Evolutionary conservation across 1,139 yeast genomes (phyloP), one percentile per base, ranked within the genome.

Genomic region (Kodamaea suecica): DNA sequence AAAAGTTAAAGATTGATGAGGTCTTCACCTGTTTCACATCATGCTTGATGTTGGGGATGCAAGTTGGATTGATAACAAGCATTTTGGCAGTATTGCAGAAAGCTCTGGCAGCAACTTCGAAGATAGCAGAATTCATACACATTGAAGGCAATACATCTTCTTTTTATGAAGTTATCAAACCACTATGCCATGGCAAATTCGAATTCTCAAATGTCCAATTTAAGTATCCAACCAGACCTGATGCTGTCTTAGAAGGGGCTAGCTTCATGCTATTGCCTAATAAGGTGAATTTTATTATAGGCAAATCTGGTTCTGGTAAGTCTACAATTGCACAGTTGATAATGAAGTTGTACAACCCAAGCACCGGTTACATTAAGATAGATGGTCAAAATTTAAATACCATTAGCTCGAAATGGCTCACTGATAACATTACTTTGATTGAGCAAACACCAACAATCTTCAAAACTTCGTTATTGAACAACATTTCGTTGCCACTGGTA

Each of bases 291-390:
- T 90, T 76, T 48, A 57, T 92, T 2, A 73, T 92, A 32, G 98
- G 98, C 0, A 70, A 72, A 41, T 87, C 97, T 0, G 98, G 98
- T 0, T 80, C 92, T 0, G 98, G 98, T 0, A 92, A 92, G 54
- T 87, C 97, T 0, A 84, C 97, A 0, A 44, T 92, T 8, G 76
- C 84, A 0, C 74, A 73, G 30, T 55, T 92, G 3, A 49, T 92
- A 2, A 54, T 83, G 40, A 74, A 74, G 20, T 68, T 85, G 27
- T 87, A 88, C 45, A 43, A 55, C 0, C 62, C 70, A 1, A 45
- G 54, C 4, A 40, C 54, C 0, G 90, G 92, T 0, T 40, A 49
- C 1, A 73, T 90, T 3, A 53, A 53, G 5, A 56, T 88, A 13
- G 90, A 80, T 51, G 82, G 77, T 0, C 50, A 58, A 28, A 61